Evolutionary conservation across 1,284 basidiomycete genomes (phyloP), one percentile per base, ranked within the genome.

Genomic region (Trichosporon ovoides): DNA sequence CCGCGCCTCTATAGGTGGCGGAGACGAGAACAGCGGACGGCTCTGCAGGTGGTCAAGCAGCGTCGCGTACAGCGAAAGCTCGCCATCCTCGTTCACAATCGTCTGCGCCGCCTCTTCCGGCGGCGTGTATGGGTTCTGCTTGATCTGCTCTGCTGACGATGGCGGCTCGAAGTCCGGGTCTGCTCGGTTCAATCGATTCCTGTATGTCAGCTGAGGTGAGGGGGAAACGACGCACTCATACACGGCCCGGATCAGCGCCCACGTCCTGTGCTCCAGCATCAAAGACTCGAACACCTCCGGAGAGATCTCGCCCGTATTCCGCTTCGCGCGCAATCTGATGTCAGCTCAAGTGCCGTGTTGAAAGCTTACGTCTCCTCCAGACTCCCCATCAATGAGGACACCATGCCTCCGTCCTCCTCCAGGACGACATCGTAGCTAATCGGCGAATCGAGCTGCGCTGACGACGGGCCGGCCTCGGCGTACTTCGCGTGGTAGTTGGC

Each of bases 11-110:
- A 76, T 58, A 0, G 71, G 71, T 34, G 71, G 70, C 13, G 74
- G 57, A 0, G 63, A 56, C 12, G 66, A 69, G 33, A 72, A 60
- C 14, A 74, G 56, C 2, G 71, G 68, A 13, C 74, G 62, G 11
- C 66, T 65, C 64, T 75, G 73, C 11, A 76, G 68, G 53, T 76
- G 74, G 5, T 74, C 73, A 7, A 74, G 62, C 6, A 76, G 62
- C 1, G 68, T 68, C 4, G 71, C 73, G 60, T 63, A 73, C 18
- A 76, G 56, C 34, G 67, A 68, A n/a, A 75, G 63, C 52, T 75
- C 73, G 0, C 63, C 24, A 52, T 72, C 69, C 55, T 75, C 73
- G 49, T 72, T 66, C 37, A 76, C 67, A 34, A 76, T 69, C 10
- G 59, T 66, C 61, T 76, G 74, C 24, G 60, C 64, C 6, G 74